Evolutionary conservation across 129 eudicot genomes (phyloP), one percentile per base, ranked within the genome.

Genomic region (Smallanthus sonchifolius): DNA sequence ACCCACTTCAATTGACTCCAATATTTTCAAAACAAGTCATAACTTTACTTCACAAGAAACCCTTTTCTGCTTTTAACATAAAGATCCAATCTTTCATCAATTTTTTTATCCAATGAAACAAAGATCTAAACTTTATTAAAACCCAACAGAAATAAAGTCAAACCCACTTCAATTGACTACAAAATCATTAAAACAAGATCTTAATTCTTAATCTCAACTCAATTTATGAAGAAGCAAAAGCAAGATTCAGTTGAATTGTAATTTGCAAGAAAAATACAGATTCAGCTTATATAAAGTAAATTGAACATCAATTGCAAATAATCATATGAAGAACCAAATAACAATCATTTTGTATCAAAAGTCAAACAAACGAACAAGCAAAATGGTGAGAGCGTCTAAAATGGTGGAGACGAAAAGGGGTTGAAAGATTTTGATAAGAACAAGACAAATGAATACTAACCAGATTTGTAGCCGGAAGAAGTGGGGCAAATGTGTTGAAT

Each of bases 121-220:
- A 81, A 72, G 76, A 83, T 83, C 87, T 72, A 83, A 71, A 65
- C 86, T 75, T 75, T 60, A 65, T 8, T 19, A 54, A 42, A 49
- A 5, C 72, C 34, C 69, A 61, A 72, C 32, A 60, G 38, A 61
- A 9, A 4, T 42, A 56, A 77, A 82, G 76, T 72, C 83, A 74
- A 78, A 38, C 76, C 81, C 38, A 64, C 57, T 70, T 70, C 66
- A 72, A 79, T 56, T 65, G 59, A 65, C 72, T 19, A 51, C 13
- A 74, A 64, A 57, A 47, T 47, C 35, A 40, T 65, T 65, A 65
- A 65, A 61, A 74, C 9, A 32, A 49, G 34, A 48, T 15, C 75
- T 48, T 34, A 69, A 76, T 70, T 15, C 75, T 48, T 34, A 69
- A 76, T 70, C 36, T 72, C 75, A 57, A 42, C 67, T 74, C 69